Evolutionary conservation across 164 flowering plant species (phyloP).

Genomic region (grape (Vitis vinifera)): DNA sequence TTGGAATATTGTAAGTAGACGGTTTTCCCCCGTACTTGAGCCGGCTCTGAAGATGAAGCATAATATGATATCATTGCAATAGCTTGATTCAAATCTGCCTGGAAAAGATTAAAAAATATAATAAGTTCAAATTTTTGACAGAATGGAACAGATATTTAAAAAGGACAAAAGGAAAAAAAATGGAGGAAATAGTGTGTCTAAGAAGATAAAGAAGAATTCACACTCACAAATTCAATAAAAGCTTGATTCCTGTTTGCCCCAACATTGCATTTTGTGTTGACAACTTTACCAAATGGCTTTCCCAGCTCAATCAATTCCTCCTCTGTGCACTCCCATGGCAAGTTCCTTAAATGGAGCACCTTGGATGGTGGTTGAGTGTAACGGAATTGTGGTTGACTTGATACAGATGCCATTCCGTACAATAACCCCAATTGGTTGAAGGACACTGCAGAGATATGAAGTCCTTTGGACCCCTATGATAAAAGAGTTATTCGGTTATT

Average conservation of each 20-base stretch:
- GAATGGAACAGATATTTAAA: background rate
- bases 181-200: background rate
- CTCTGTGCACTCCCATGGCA: conserved; percentile 97
- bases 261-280: conserved; percentile 94
- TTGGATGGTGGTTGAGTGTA: conserved; percentile 93
- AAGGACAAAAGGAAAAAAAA: background rate
- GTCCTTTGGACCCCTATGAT: background rate
- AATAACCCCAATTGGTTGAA: background rate
- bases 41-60: conserved; percentile 96
- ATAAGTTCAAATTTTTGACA: background rate
- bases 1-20: conserved; percentile 94
- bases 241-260: conserved; percentile 95
- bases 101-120: conserved; percentile 1
- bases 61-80: conserved; percentile 93
- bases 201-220: background rate
- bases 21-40: conserved; percentile 96
- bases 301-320: conserved; percentile 90
- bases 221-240: conserved; percentile 88
- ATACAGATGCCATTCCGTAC: conserved; percentile 74
- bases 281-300: conserved; percentile 91
- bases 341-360: conserved; percentile 93
- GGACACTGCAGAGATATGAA: too few species aligned
- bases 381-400: conserved; percentile 91
- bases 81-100: conserved; percentile 95
- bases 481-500: background rate